Evolutionary conservation across 805 yeast species (phyloP).

Genomic region (Cyberlindnera petersonii): DNA sequence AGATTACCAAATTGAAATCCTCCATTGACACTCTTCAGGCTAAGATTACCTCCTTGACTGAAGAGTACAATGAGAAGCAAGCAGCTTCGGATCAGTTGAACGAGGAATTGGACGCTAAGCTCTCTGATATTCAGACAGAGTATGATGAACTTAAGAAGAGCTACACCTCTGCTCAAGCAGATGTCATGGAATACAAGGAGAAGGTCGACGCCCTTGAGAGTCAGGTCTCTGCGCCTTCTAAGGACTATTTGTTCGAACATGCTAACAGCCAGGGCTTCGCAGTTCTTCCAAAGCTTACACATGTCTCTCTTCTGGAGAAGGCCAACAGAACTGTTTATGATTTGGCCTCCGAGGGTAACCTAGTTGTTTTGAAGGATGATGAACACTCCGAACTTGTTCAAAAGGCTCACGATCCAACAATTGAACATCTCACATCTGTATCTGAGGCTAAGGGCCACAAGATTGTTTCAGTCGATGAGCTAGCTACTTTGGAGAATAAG

Average conservation of each 20-base stretch:
- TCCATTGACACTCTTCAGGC: constrained; percentile 3
- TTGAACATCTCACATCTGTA: constrained; percentile 21
- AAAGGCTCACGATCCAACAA: constrained; percentile 24
- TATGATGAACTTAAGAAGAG: constrained; percentile 2
- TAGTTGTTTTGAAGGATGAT: constrained; percentile 12
- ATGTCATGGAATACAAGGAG: constrained; percentile 1
- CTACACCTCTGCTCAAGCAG: constrained; percentile 1
- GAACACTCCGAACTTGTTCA: constrained; percentile 12
- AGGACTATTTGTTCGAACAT: constrained; percentile 28
- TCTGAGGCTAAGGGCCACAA: constrained; percentile 11
- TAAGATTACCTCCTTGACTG: constrained; percentile 3
- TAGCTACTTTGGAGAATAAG: constrained; percentile 5
- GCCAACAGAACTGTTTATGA: constrained; percentile 20
- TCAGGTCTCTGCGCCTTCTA: constrained; percentile 31
- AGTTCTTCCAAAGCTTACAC: constrained; percentile 25
- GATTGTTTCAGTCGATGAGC: constrained; percentile 24
- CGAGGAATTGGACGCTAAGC: constrained; percentile 18
- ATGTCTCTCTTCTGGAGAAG: constrained; percentile 20
- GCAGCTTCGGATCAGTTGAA: constrained; percentile 10
- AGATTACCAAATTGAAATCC: constrained; percentile 3
- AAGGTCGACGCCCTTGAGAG: constrained; percentile 5
- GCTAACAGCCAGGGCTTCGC: constrained; percentile 29
- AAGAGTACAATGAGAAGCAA: constrained; percentile 8
- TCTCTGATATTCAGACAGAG: constrained; percentile 4
- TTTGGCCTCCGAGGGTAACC: constrained; percentile 19